A percentile compares a stretch with the other conserved stretches of the same genome.
Evolutionary conservation across 1,284 basidiomycete genomes (phyloP).

Genomic region (Boletus calvinii): DNA sequence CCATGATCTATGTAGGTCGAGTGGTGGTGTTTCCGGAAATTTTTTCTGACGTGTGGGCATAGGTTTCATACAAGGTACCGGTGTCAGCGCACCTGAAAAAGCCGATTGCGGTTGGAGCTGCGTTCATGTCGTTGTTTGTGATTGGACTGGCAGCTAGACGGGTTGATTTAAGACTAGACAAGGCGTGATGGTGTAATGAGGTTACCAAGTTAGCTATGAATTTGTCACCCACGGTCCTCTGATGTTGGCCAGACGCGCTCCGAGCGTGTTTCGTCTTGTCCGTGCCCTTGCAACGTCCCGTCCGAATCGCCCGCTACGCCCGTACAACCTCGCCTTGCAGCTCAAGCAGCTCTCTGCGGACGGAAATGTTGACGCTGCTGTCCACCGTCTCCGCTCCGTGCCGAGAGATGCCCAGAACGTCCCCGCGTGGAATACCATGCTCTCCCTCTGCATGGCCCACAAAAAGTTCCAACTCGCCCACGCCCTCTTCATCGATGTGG

Average conservation of each 20-base stretch:
- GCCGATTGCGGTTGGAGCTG: slow-evolving; percentile 70
- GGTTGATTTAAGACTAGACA: slow-evolving; percentile 63
- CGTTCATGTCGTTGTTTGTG: slow-evolving; percentile 64
- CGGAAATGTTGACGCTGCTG: slow-evolving; percentile 57
- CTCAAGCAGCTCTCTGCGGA: slow-evolving; percentile 54
- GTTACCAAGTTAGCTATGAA: slow-evolving; percentile 1
- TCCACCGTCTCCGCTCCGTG: slow-evolving; percentile 57
- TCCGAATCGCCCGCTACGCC: slow-evolving; percentile 41
- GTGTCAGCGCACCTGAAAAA: slow-evolving; percentile 79
- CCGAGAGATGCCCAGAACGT: slow-evolving; percentile 70
- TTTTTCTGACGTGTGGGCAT: slow-evolving; percentile 17
- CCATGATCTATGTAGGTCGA: slow-evolving; percentile 66
- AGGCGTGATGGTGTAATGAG: slow-evolving; percentile 39
- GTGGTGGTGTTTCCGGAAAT: slow-evolving; percentile 3
- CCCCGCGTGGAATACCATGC: slow-evolving; percentile 72
- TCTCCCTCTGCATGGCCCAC: slow-evolving; percentile 56
- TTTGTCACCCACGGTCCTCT: slow-evolving; percentile 13
- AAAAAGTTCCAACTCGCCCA: slow-evolving; percentile 57
- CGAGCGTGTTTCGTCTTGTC: slow-evolving; percentile 2
- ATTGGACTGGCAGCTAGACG: slow-evolving; percentile 61
- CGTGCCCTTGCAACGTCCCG: slow-evolving; percentile 12
- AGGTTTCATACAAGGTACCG: slow-evolving; percentile 87
- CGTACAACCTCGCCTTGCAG: slow-evolving; percentile 56
- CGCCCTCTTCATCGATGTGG: slow-evolving; percentile 63
- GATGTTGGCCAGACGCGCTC: slow-evolving; percentile 20